phyloP scores from a whole-genome alignment of 1,284 basidiomycete species.

The Golubevia pallescens region DNA sequence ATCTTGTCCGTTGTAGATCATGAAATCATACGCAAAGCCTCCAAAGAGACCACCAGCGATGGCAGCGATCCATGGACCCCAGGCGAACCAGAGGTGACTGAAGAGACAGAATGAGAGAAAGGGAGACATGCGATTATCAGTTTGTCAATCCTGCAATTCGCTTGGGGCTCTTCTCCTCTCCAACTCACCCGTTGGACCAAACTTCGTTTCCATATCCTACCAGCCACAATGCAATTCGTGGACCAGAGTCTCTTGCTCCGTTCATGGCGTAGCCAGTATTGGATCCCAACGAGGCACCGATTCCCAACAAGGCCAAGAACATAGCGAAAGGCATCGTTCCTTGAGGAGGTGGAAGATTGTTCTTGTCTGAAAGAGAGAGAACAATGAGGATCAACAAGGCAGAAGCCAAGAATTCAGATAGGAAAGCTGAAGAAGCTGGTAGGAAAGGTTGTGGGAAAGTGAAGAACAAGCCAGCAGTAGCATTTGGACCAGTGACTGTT shows the following conservation, averaged over 20 bases:
- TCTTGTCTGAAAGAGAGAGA: constrained; percentile 38
- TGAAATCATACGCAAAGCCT: constrained; percentile 33
- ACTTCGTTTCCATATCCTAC: constrained; percentile 51
- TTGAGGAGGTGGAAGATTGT: constrained; percentile 31
- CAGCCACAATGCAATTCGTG: constrained; percentile 44
- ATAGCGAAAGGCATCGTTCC: constrained; percentile 33
- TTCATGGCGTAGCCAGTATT: constrained; percentile 60
- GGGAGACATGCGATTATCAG: too few relatives aligned
- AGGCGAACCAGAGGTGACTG: constrained; percentile 30
- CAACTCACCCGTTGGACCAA: too few relatives aligned
- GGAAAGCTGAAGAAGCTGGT: constrained; percentile 21
- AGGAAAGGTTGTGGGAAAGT: constrained; percentile 39
- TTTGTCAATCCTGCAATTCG: too few relatives aligned
- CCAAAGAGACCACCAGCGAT: constrained; percentile 35
- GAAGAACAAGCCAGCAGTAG: constrained; percentile 51
- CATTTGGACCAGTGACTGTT: constrained; percentile 19
- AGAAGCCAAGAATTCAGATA: constrained; percentile 41
- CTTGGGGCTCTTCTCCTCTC: too few relatives aligned
- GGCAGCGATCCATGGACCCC: constrained; percentile 37
- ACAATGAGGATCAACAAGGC: constrained; percentile 39
- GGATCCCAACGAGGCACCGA: constrained; percentile 49
- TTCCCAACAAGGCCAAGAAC: constrained; percentile 48
- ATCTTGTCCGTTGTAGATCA: constrained; percentile 41
- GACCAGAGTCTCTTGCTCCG: constrained; percentile 49
- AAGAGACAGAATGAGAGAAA: not conserved